Evolutionary conservation across 129 eudicot genomes (phyloP).

Genomic region (Flaveria trinervia): DNA sequence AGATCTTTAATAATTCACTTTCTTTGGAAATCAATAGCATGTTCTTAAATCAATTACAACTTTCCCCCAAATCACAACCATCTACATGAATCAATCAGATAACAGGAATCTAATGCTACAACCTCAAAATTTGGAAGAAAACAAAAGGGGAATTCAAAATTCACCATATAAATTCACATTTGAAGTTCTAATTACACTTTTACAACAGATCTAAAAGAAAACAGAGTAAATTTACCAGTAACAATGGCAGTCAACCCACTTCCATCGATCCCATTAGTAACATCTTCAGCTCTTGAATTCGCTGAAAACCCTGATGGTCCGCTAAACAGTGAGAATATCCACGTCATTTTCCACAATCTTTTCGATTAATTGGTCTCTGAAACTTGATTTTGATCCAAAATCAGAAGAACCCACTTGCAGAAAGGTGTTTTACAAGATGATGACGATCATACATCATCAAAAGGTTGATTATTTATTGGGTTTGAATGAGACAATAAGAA

Average conservation of each 20-base stretch:
- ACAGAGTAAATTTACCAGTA: constrained; percentile 47
- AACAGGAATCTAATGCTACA: background rate
- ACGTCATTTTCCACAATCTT: constrained; percentile 47
- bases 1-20: too few relatives aligned
- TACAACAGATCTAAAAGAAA: constrained; percentile 2
- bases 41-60: background rate
- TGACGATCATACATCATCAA: background rate
- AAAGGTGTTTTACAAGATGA: constrained; percentile 5
- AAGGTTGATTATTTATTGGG: background rate
- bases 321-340: constrained; percentile 52
- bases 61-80: background rate
- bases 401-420: background rate
- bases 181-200: background rate
- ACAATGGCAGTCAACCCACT: constrained; percentile 58
- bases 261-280: constrained; percentile 41
- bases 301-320: constrained; percentile 45
- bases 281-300: constrained; percentile 45
- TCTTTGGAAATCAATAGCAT: background rate
- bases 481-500: constrained; percentile 2
- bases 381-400: constrained; percentile 11
- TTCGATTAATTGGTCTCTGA: constrained; percentile 9
- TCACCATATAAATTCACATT: background rate
- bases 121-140: background rate
- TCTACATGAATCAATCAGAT: background rate
- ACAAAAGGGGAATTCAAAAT: background rate